A percentile compares a stretch with the other conserved stretches of the same genome.
phyloP scores from a whole-genome alignment of 305 asterid genomes.

The Withania somnifera region DNA sequence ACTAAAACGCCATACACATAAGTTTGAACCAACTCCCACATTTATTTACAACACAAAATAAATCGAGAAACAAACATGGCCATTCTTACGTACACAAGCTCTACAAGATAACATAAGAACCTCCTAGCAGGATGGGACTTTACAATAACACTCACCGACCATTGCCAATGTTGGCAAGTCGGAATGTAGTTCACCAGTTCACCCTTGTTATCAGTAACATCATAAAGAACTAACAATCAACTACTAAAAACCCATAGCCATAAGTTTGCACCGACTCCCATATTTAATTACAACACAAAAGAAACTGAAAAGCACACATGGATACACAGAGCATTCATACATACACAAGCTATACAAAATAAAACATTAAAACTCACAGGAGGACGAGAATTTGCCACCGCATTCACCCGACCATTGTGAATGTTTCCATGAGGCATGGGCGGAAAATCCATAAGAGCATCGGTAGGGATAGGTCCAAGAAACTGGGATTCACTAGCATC shows the following conservation, averaged over 20 bases:
- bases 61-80: background rate
- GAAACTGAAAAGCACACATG: background rate
- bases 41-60: background rate
- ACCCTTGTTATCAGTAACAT: background rate
- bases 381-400: slow-evolving; percentile 9
- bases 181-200: too few species aligned
- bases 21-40: background rate
- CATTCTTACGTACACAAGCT: too few species aligned
- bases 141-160: too few species aligned
- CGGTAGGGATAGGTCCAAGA: slow-evolving; percentile 52
- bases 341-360: background rate
- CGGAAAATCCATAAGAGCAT: slow-evolving; percentile 20
- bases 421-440: slow-evolving; percentile 5
- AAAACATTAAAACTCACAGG: slow-evolving; percentile 32
- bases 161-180: too few species aligned
- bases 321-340: background rate
- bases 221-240: background rate
- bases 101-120: background rate
- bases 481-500: slow-evolving; percentile 34
- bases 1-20: background rate
- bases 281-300: background rate
- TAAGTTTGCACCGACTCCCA: background rate
- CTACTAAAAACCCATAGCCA: background rate
- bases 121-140: too few species aligned
- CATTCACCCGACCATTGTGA: background rate